Evolutionary conservation across 2,329 filamentous ascomycete genomes (phyloP).

Genomic region (Aspergillus calidoustus): DNA sequence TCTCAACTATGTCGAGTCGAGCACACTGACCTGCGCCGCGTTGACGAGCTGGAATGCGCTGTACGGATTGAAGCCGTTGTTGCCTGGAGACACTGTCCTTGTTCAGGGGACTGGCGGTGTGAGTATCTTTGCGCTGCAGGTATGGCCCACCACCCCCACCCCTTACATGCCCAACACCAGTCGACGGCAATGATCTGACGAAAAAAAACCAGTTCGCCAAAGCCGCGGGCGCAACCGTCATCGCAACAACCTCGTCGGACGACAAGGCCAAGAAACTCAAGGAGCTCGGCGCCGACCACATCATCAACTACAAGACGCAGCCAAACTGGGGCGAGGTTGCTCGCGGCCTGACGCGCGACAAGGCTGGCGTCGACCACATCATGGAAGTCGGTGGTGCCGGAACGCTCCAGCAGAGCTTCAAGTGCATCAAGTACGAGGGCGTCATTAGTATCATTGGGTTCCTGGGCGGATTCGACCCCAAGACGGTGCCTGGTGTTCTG

Average conservation of each 20-base stretch:
- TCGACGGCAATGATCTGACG: too few relatives aligned
- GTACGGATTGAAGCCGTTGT: slow-evolving; percentile 59
- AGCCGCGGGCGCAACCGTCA: slow-evolving; percentile 58
- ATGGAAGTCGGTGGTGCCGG: slow-evolving; percentile 69
- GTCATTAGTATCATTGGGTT: slow-evolving; percentile 63
- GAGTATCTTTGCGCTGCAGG: slow-evolving; percentile 60
- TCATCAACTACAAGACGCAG: slow-evolving; percentile 65
- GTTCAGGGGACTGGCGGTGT: slow-evolving; percentile 67
- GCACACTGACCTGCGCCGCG: slow-evolving; percentile 64
- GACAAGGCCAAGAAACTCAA: slow-evolving; percentile 59
- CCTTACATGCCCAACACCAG: too few relatives aligned
- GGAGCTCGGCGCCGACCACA: slow-evolving; percentile 60
- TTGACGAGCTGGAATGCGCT: slow-evolving; percentile 70
- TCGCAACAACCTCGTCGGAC: slow-evolving; percentile 64
- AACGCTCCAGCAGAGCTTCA: slow-evolving; percentile 63
- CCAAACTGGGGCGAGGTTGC: slow-evolving; percentile 66
- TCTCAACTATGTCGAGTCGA: slow-evolving; percentile 58
- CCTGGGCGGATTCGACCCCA: slow-evolving; percentile 53
- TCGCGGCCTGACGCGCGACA: slow-evolving; percentile 53
- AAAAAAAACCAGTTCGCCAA: slow-evolving; percentile 48
- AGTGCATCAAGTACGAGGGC: slow-evolving; percentile 59
- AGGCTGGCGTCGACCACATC: slow-evolving; percentile 64
- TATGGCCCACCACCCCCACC: slow-evolving; percentile 20
- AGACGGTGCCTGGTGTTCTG: slow-evolving; percentile 57
- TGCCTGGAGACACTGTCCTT: slow-evolving; percentile 61